These are phyloP conservation scores for Plasmodium adleri DNA, from an alignment of 169 alveolate species.

Conservation along the genomic window DNA sequence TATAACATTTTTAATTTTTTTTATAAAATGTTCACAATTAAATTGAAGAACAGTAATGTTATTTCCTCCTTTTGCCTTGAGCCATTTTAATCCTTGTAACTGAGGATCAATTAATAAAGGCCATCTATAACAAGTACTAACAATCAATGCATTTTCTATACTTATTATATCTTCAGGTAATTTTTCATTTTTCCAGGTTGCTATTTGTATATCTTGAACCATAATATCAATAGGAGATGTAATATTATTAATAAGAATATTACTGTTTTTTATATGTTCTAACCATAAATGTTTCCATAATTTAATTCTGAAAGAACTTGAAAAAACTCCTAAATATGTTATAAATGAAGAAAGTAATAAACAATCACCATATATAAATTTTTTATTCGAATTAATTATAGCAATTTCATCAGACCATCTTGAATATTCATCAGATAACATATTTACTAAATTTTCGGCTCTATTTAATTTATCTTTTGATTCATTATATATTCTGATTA, in stretches of 20 bases:
- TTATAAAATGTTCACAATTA: constrained; percentile 93
- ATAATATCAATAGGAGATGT: constrained; percentile 92
- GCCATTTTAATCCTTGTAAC: constrained; percentile 97
- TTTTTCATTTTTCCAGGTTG: constrained; percentile 96
- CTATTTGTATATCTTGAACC: constrained; percentile 94
- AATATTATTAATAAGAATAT: constrained; percentile 92
- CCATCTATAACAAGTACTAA: constrained; percentile 96
- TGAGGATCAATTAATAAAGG: constrained; percentile 98
- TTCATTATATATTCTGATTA: constrained; percentile 92
- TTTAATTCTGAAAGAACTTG: constrained; percentile 91
- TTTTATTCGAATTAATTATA: constrained; percentile 89
- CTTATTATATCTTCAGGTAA: constrained; percentile 96
- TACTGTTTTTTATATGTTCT: constrained; percentile 89
- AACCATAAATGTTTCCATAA: constrained; percentile 94
- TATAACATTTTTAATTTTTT: constrained; percentile 89
- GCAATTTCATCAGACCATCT: constrained; percentile 96
- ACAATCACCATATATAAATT: constrained; percentile 95
- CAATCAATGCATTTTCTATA: constrained; percentile 95
- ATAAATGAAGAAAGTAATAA: constrained; percentile 96
- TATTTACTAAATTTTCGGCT: constrained; percentile 95
- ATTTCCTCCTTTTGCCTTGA: constrained; percentile 94
- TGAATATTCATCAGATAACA: constrained; percentile 95
- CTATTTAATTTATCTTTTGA: constrained; percentile 91
- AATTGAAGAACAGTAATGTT: constrained; percentile 92
- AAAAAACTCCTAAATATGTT: constrained; percentile 96